Percentiles rank a stretch among this genome's conserved stretches.
Conservation (phyloP, 176 grass and related monocot genomes). For the Avena eriantha region DNA sequence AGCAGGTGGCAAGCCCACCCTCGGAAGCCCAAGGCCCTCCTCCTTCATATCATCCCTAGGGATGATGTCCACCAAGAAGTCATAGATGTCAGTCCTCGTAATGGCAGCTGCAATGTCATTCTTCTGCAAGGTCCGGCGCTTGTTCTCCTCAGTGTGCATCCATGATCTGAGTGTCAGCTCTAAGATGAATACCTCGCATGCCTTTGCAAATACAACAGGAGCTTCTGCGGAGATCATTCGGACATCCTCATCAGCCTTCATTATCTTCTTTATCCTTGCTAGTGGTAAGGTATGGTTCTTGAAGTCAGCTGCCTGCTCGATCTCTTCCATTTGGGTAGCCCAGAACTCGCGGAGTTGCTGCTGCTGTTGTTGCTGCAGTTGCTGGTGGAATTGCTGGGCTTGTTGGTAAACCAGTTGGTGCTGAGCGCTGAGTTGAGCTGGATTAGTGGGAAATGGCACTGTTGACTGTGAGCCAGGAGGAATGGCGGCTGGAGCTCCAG, state of each 20-base stretch:
- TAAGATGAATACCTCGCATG: slow-evolving; percentile 73
- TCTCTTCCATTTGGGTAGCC: slow-evolving; percentile 54
- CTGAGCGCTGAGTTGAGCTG: slow-evolving; percentile 56
- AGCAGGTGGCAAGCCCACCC: slow-evolving; percentile 55
- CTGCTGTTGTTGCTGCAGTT: slow-evolving; percentile 67
- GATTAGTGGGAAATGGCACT: slow-evolving; percentile 51
- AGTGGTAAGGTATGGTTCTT: slow-evolving; percentile 77
- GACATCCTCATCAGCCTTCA: slow-evolving; percentile 76
- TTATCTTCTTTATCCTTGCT: slow-evolving; percentile 79
- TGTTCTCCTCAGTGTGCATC: slow-evolving; percentile 79
- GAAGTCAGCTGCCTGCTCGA: slow-evolving; percentile 64
- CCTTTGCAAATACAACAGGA: slow-evolving; percentile 74
- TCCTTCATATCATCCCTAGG: slow-evolving; percentile 71
- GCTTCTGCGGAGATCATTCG: slow-evolving; percentile 73
- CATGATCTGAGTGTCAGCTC: slow-evolving; percentile 72
- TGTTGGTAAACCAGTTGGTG: slow-evolving; percentile 76
- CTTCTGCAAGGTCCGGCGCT: slow-evolving; percentile 67
- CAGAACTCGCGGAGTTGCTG: slow-evolving; percentile 66
- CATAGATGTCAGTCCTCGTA: slow-evolving; percentile 71
- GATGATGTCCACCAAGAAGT: slow-evolving; percentile 75
- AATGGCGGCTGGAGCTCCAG: slow-evolving; percentile 42
- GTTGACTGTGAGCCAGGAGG: slow-evolving; percentile 43
- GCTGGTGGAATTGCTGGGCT: slow-evolving; percentile 66
- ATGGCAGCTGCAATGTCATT: slow-evolving; percentile 72
- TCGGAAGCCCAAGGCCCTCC: slow-evolving; percentile 58